phyloP scores from a whole-genome alignment of 129 eudicot species.

The Centrapalus pauciflorus region DNA sequence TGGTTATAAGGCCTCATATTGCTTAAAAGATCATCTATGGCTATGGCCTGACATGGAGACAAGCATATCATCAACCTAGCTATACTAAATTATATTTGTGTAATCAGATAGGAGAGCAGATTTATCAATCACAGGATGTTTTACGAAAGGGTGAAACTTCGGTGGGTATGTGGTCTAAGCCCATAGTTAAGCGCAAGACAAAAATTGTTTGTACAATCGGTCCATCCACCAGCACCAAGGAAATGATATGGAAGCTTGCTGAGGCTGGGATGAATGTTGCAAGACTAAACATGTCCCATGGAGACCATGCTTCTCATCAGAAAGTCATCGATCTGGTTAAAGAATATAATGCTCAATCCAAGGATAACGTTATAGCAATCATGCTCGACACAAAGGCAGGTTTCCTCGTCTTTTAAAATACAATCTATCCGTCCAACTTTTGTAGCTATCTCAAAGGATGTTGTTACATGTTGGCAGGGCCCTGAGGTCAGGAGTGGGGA shows the following conservation, averaged over 20 bases:
- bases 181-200: slow-evolving; percentile 85
- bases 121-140: slow-evolving; percentile 38
- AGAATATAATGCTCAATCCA: slow-evolving; percentile 83
- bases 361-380: slow-evolving; percentile 94
- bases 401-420: neutral
- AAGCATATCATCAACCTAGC: neutral
- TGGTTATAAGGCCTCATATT: neutral
- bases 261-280: slow-evolving; percentile 99
- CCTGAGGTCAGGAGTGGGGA: slow-evolving; percentile 99
- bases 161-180: slow-evolving; percentile 69
- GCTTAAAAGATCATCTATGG: neutral
- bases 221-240: slow-evolving; percentile 91
- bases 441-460: neutral
- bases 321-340: slow-evolving; percentile 91
- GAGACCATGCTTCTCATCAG: slow-evolving; percentile 97
- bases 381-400: slow-evolving; percentile 97
- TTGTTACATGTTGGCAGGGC: slow-evolving; percentile 48
- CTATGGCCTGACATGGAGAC: neutral
- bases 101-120: slow-evolving; percentile 45
- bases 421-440: neutral
- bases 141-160: slow-evolving; percentile 45
- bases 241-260: slow-evolving; percentile 99
- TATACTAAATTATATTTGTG: neutral
- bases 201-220: slow-evolving; percentile 96
- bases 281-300: slow-evolving; percentile 94